phyloP scores from a whole-genome alignment of 176 grass and related monocot species.

The Rhynchospora pubera region DNA sequence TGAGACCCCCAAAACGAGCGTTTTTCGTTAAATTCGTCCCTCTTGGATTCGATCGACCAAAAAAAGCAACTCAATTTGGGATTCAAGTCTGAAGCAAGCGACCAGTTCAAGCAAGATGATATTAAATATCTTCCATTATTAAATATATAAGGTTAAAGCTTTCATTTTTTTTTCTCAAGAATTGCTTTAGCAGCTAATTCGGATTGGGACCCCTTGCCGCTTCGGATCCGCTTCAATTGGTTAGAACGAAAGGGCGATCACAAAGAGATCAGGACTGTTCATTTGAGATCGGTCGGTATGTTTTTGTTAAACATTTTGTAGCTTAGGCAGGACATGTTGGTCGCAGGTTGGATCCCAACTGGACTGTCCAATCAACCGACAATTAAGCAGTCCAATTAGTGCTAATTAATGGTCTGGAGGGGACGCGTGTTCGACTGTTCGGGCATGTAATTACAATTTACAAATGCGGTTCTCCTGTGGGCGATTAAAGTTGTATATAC shows the following conservation, averaged over 20 bases:
- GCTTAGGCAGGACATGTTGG: not conserved
- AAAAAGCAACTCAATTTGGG: not conserved
- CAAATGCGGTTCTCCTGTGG: no score
- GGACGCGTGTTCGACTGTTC: no score
- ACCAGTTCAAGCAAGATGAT: not conserved
- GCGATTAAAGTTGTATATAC: no score
- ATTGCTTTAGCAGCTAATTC: not conserved
- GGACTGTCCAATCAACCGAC: no score
- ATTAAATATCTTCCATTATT: no score
- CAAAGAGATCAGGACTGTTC: not conserved
- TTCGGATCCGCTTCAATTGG: not conserved
- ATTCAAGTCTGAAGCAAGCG: not conserved
- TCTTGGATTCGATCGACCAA: not conserved
- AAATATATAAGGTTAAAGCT: no score
- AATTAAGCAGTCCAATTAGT: no score
- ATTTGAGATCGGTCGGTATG: not conserved
- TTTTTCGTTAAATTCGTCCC: not conserved
- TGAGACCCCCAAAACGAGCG: not conserved
- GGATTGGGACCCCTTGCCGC: no score
- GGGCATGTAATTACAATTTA: no score
- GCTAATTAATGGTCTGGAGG: no score
- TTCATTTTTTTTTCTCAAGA: not conserved
- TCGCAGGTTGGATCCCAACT: no score
- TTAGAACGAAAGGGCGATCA: not conserved
- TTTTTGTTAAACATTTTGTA: not conserved